A percentile compares a stretch with the other conserved stretches of the same genome.
These are phyloP conservation scores for Globisporangium cystogenes DNA, from an alignment of 352 stramenopile species.

Conservation along the genomic window DNA sequence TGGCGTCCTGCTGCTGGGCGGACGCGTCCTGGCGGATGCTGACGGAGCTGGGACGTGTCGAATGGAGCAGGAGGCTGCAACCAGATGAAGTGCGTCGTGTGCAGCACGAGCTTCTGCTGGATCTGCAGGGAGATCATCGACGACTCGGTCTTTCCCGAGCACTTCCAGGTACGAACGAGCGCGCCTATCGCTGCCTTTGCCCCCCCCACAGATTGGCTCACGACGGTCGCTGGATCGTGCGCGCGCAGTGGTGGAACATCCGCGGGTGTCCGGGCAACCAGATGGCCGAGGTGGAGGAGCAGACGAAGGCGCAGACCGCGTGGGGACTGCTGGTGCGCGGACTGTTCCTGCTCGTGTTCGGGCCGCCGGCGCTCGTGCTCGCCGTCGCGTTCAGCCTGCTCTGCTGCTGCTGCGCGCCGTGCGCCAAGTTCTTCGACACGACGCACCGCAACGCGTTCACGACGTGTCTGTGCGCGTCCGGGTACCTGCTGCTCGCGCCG, in stretches of 20 bases:
- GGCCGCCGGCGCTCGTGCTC: slow-evolving; percentile 51
- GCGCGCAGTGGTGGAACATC: slow-evolving; percentile 71
- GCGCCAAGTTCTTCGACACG: slow-evolving; percentile 30
- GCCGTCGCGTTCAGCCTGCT: slow-evolving; percentile 47
- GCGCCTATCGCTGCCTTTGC: no score
- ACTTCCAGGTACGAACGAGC: slow-evolving; percentile 72
- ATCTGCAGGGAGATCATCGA: slow-evolving; percentile 82
- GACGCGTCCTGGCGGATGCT: no score
- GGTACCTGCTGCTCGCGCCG: slow-evolving; percentile 48
- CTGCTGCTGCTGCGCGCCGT: slow-evolving; percentile 65
- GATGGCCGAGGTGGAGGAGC: slow-evolving; percentile 53
- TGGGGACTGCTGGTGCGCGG: slow-evolving; percentile 31
- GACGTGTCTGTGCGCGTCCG: slow-evolving; percentile 53
- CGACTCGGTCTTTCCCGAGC: slow-evolving; percentile 75
- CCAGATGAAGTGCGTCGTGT: slow-evolving; percentile 87
- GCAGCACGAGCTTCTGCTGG: slow-evolving; percentile 86
- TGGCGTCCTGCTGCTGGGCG: no score
- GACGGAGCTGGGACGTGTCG: no score
- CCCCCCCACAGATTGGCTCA: no score
- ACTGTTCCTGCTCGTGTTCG: slow-evolving; percentile 61
- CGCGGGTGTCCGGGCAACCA: slow-evolving; percentile 65
- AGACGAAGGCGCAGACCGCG: slow-evolving; percentile 32
- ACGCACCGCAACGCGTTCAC: slow-evolving; percentile 57
- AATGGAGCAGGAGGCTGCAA: slow-evolving; percentile 71
- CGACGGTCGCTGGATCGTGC: no score